Conservation (phyloP, 768 basidiomycete genomes). For the Lentinula lateritia region DNA sequence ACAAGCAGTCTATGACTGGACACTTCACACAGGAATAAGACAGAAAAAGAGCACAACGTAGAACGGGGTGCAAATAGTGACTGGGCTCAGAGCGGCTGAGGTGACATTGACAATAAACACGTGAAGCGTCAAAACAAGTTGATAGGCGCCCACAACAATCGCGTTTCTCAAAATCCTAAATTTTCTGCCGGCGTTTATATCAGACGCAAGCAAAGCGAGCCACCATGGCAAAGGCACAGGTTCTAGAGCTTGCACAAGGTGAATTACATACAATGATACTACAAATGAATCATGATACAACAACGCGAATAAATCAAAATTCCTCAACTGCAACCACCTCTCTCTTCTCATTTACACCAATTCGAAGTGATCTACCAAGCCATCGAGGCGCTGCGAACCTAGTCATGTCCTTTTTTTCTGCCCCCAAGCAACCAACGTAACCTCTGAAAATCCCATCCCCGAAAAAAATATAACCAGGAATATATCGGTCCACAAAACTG, state of each 20-base stretch:
- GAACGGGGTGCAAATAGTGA: too few relatives aligned
- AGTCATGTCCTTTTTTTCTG: not conserved
- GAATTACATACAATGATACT: too few relatives aligned
- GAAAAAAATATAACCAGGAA: constrained; percentile 91
- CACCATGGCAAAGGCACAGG: too few relatives aligned
- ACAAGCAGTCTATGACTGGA: not conserved
- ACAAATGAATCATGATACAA: not conserved
- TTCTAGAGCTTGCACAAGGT: too few relatives aligned
- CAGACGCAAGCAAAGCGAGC: too few relatives aligned
- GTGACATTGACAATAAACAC: not conserved
- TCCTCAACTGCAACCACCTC: constrained; percentile 32
- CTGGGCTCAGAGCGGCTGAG: not conserved
- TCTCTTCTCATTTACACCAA: constrained; percentile 53
- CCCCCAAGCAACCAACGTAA: constrained; percentile 7
- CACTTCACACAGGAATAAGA: too few relatives aligned
- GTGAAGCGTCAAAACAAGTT: not conserved
- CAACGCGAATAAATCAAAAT: constrained; percentile 30
- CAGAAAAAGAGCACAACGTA: not conserved
- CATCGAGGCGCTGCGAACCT: constrained; percentile 22
- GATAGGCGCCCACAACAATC: not conserved
- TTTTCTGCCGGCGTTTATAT: too few relatives aligned
- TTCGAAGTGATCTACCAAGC: constrained; percentile 43
- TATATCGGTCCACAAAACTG: constrained; percentile 90
- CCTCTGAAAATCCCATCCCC: constrained; percentile 43
- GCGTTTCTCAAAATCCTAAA: too few relatives aligned